Evolutionary conservation across 1,284 basidiomycete species (phyloP).

Genomic region (Peniophora sp.): DNA sequence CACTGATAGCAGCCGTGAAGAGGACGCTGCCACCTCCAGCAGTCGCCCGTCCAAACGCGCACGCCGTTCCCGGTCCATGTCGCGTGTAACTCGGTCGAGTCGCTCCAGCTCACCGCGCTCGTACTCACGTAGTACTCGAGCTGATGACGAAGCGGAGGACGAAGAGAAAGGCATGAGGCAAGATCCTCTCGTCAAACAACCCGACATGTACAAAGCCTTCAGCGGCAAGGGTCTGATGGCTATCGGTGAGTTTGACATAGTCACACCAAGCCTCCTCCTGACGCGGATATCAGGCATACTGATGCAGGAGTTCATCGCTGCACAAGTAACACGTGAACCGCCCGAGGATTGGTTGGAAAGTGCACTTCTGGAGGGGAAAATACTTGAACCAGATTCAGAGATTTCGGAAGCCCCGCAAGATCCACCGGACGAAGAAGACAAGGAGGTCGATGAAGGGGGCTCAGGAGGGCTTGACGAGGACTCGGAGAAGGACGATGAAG

Average conservation of each 20-base stretch:
- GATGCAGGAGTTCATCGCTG: conserved; percentile 53
- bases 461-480: conserved; percentile 8
- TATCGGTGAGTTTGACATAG: conserved; percentile 38
- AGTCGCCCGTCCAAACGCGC: conserved; percentile 9
- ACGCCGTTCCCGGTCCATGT: conserved; percentile 7
- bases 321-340: conserved; percentile 28
- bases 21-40: neutral
- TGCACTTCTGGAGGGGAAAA: conserved; percentile 11
- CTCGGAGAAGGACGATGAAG: conserved; percentile 7
- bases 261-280: neutral
- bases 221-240: conserved; percentile 67
- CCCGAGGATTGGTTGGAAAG: conserved; percentile 35
- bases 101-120: conserved; percentile 11
- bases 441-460: conserved; percentile 10
- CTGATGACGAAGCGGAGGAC: conserved; percentile 6
- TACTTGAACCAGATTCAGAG: conserved; percentile 4
- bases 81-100: too few species aligned
- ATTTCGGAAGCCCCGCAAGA: conserved; percentile 1
- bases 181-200: conserved; percentile 9
- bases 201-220: conserved; percentile 67
- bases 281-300: conserved; percentile 43
- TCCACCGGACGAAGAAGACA: conserved; percentile 7
- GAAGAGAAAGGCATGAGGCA: conserved; percentile 13
- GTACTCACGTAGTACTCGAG: conserved; percentile 8
- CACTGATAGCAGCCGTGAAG: neutral